Evolutionary conservation across 2,329 filamentous ascomycete genomes (phyloP), one percentile per base, ranked within the genome.

Genomic region (Colletotrichum sp.): DNA sequence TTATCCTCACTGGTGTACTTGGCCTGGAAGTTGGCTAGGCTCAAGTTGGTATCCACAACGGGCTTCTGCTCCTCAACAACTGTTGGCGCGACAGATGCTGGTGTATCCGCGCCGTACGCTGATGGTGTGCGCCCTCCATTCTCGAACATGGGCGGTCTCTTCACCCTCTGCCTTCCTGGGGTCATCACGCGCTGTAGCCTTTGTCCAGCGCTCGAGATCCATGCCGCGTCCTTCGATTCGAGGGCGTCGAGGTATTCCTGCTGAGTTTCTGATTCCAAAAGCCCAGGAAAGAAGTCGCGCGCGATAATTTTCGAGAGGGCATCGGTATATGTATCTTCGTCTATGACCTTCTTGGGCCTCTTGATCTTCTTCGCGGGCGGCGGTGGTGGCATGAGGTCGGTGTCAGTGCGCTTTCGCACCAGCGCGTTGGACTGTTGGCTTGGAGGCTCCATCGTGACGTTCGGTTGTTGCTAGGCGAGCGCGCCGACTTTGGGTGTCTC

Each of bases 1-100:
- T 99, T 99, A 83, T 99, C 97, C 84, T 99, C 97, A 81, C 95
- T 98, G 2, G 96, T 99, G 86, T 98, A 99, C 79, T 95, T 96
- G 5, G 94, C 91, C 82, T 99, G 97, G 81, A 98, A 99, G 2
- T 93, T 92, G 69, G 93, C 92, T 2, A 99, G 89, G 76, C 94
- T 96, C 88, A 99, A 92, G 79, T 93, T 93, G 57, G 93, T 92
- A 82, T 98, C 93, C 21, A 95, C 88, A 36, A 89, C 85, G 74
- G 87, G 86, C 70, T 86, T 87, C 67, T 85, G 83, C 21, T 83
- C 82, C 18, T 83, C 81, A 26, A 82, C 80, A 8, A 81, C 83
- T 12, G 85, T 82, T 49, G 85, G 85, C 26, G 82, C 85, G 2
- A 91, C 87, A 1, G 93, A 93, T 76, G 87, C 87, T 0, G 96